Evolutionary conservation across 176 grass and related monocot species (phyloP).

Genomic region (Eragrostis curvula): DNA sequence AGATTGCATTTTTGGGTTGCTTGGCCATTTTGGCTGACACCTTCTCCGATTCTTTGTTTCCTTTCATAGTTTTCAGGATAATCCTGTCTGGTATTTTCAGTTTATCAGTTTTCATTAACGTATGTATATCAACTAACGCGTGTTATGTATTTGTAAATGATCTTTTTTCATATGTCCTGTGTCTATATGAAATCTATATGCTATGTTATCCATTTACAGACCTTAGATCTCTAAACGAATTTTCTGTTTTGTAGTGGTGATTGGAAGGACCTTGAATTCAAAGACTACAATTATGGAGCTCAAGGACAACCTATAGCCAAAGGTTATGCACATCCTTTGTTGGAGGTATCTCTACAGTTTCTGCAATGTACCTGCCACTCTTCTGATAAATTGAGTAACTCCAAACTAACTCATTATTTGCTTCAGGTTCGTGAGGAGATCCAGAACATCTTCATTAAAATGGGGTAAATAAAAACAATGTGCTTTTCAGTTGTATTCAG

Average conservation of each 20-base stretch:
- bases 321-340: constrained; percentile 79
- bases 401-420: constrained; percentile 21
- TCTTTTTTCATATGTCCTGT: background rate
- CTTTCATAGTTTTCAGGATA: background rate
- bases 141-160: background rate
- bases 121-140: background rate
- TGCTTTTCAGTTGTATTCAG: background rate
- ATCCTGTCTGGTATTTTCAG: constrained; percentile 22
- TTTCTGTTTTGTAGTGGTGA: constrained; percentile 72
- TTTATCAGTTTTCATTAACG: background rate
- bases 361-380: background rate
- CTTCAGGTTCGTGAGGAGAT: constrained; percentile 82
- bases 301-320: constrained; percentile 74
- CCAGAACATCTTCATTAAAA: constrained; percentile 83
- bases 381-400: constrained; percentile 16
- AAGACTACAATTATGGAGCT: constrained; percentile 87
- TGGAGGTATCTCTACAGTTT: constrained; percentile 68
- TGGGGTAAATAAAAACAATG: constrained; percentile 69
- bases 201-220: background rate
- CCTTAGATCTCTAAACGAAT: background rate
- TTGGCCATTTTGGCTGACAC: background rate
- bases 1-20: constrained; percentile 7
- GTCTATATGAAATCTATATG: background rate
- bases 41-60: background rate
- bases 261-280: constrained; percentile 92